Conservation (phyloP, 2,329 filamentous ascomycete species). For the Botrytis galanthina region DNA sequence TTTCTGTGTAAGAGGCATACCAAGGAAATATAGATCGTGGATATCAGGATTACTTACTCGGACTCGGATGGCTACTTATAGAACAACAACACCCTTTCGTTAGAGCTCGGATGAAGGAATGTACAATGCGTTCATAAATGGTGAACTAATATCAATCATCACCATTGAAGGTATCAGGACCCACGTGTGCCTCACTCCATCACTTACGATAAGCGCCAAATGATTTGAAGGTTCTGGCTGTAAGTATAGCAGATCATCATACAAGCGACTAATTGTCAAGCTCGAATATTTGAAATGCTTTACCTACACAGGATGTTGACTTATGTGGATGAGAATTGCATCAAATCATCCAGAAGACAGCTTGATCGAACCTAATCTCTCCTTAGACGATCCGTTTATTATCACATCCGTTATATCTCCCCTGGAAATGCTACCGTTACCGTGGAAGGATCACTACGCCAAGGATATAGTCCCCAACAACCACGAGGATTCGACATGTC, state of each 20-base stretch:
- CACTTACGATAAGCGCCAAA: background rate
- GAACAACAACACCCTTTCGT: background rate
- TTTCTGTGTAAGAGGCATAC: background rate
- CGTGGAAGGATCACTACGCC: background rate
- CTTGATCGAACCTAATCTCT: background rate
- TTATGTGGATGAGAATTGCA: background rate
- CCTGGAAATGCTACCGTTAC: background rate
- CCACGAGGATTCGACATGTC: background rate
- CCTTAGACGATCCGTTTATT: background rate
- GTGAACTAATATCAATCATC: background rate
- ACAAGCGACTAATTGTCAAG: background rate
- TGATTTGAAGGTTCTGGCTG: background rate
- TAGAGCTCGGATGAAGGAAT: background rate
- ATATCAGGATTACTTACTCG: background rate
- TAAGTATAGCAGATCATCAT: background rate
- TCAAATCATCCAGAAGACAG: background rate
- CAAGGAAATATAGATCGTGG: background rate
- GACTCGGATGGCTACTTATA: background rate
- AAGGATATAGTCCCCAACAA: background rate
- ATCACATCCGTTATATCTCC: background rate
- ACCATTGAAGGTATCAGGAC: background rate
- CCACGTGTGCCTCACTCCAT: background rate
- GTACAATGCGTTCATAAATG: background rate
- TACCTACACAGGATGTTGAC: background rate
- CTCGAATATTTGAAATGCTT: background rate